Evolutionary conservation across 306 rosid species (phyloP).

Genomic region (Quercus berberidifolia): DNA sequence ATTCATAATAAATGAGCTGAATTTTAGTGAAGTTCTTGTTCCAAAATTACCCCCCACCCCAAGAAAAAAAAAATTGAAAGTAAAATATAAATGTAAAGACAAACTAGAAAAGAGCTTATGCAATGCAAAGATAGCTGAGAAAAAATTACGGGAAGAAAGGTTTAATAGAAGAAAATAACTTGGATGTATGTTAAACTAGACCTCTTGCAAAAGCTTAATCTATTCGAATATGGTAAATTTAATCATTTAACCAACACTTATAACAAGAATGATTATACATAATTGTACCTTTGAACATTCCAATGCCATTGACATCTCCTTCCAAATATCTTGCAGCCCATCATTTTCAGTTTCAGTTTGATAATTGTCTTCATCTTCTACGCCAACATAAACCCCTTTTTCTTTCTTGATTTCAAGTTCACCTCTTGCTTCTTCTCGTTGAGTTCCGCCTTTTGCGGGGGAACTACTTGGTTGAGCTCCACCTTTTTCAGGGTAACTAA

Average conservation of each 20-base stretch:
- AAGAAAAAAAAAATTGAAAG: background rate
- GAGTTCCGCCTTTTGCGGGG: conserved; percentile 20
- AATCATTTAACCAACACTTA: no score
- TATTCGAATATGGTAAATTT: no score
- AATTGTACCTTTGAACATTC: conserved; percentile 71
- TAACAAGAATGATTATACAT: background rate
- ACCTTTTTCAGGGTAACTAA: conserved; percentile 1
- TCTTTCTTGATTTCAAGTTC: conserved; percentile 24
- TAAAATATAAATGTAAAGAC: background rate
- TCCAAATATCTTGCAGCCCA: conserved; percentile 78
- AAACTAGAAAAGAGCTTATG: background rate
- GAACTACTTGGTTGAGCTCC: conserved; percentile 14
- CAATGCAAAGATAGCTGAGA: background rate
- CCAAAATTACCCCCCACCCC: background rate
- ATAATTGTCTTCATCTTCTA: conserved; percentile 44
- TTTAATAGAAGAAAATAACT: no score
- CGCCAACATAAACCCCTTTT: conserved; percentile 69
- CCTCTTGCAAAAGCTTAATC: rapidly evolving
- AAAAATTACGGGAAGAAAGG: background rate
- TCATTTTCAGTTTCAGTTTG: conserved; percentile 41
- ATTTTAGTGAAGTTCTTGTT: background rate
- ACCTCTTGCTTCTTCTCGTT: conserved; percentile 12
- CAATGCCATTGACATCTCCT: conserved; percentile 74
- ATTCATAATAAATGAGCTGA: background rate
- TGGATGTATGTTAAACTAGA: no score